These are phyloP conservation scores for Boletus semigastroideus DNA, from an alignment of 1,284 basidiomycete species.

Conservation along the genomic window DNA sequence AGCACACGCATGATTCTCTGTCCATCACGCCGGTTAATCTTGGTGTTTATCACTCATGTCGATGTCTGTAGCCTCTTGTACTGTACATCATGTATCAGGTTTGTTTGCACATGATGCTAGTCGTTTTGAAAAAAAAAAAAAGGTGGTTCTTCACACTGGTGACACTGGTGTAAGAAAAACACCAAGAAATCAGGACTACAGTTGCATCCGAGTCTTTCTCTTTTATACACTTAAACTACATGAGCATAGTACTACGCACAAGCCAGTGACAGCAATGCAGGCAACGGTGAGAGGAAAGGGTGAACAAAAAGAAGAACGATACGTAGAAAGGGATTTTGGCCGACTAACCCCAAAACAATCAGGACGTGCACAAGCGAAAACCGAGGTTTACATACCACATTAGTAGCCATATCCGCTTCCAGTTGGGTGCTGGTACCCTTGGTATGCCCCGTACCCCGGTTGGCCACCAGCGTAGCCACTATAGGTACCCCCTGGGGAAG, in stretches of 20 bases:
- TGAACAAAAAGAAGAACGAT: not conserved
- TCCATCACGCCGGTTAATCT: slow-evolving; percentile 4
- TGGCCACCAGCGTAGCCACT: slow-evolving; percentile 14
- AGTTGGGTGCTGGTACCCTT: slow-evolving; percentile 19
- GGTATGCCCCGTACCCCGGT: slow-evolving; percentile 29
- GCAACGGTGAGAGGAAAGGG: slow-evolving; percentile 6
- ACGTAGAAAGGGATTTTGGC: not conserved
- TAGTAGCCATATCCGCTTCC: slow-evolving; percentile 25
- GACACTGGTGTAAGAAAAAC: too few relatives aligned
- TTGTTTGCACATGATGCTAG: not conserved
- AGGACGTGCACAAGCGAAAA: not conserved
- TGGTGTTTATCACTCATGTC: slow-evolving; percentile 1
- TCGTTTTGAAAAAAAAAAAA: not conserved
- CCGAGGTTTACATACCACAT: slow-evolving; percentile 6
- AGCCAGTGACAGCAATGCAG: not conserved
- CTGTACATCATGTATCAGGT: not conserved
- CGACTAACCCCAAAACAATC: not conserved
- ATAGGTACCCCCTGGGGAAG: slow-evolving; percentile 9
- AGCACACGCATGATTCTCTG: slow-evolving; percentile 14
- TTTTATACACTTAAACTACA: slow-evolving; percentile 21
- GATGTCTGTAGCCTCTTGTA: slow-evolving; percentile 10
- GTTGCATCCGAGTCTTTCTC: slow-evolving; percentile 4
- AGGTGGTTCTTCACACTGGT: too few relatives aligned
- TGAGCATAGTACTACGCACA: slow-evolving; percentile 3
- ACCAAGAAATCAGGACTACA: slow-evolving; percentile 2